phyloP scores from a whole-genome alignment of 2,329 filamentous ascomycete genomes.

The Sporothrix humicola region DNA sequence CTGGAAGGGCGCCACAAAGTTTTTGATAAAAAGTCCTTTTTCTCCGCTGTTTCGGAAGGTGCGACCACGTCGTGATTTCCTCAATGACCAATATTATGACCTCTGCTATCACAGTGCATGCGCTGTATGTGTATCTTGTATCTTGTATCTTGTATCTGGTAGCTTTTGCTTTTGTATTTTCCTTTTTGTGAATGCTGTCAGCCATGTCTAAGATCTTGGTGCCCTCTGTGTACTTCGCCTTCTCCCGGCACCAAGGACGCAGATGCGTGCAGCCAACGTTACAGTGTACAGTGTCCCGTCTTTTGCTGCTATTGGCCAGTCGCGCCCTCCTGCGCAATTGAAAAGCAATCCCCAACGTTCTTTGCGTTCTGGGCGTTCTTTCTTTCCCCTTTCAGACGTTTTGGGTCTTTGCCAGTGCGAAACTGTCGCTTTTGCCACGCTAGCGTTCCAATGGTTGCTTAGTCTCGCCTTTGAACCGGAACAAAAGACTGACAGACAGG shows the following conservation, averaged over 20 bases:
- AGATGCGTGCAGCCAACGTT: slow-evolving; percentile 22
- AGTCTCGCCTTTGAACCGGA: slow-evolving; percentile 29
- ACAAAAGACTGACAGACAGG: slow-evolving; percentile 1
- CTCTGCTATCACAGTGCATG: not conserved
- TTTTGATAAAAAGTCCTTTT: not conserved
- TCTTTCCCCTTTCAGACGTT: slow-evolving; percentile 1
- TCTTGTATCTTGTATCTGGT: not conserved
- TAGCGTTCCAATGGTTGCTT: slow-evolving; percentile 29
- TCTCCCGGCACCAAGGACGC: not conserved
- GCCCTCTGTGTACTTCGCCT: not conserved
- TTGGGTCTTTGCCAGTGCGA: not conserved
- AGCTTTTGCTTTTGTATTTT: not conserved
- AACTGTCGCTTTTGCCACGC: slow-evolving; percentile 13
- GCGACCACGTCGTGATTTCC: slow-evolving; percentile 8
- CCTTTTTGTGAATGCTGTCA: not conserved
- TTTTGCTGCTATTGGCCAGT: not conserved
- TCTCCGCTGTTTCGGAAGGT: slow-evolving; percentile 22
- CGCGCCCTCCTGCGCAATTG: not conserved
- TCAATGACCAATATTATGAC: slow-evolving; percentile 3
- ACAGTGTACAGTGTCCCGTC: slow-evolving; percentile 2
- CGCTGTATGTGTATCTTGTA: not conserved
- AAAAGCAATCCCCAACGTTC: not conserved
- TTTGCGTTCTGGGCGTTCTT: not conserved
- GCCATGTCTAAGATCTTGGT: slow-evolving; percentile 7
- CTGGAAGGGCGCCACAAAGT: not conserved